Evolutionary conservation across 2,329 filamentous ascomycete species (phyloP).

Genomic region (Biscogniauxia sp.): DNA sequence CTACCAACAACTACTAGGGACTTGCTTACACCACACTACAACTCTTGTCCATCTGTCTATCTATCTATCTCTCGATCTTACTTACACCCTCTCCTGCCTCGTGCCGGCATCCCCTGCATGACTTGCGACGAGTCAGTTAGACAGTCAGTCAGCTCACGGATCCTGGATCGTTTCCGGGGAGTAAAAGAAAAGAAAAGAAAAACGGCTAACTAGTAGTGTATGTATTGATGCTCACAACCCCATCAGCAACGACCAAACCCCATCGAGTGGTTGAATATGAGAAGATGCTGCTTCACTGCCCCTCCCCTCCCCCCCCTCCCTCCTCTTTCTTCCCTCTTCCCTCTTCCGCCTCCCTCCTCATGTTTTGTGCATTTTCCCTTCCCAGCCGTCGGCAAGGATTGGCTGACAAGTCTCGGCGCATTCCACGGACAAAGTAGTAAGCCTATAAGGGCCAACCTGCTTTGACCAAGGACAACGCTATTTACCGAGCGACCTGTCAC

Average conservation of each 20-base stretch:
- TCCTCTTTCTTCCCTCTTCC: no score
- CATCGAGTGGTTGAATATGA: no score
- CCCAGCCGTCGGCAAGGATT: background rate
- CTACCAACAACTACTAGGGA: background rate
- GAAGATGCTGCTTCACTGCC: background rate
- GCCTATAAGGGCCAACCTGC: background rate
- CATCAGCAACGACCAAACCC: no score
- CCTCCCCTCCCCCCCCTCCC: background rate
- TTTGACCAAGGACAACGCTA: background rate
- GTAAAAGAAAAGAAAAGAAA: background rate
- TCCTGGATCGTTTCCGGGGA: background rate
- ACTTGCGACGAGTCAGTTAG: background rate
- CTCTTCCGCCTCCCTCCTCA: no score
- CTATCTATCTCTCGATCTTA: background rate
- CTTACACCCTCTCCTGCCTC: background rate
- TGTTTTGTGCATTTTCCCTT: background rate
- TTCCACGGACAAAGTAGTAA: background rate
- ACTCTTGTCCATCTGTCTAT: background rate
- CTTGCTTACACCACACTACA: no score
- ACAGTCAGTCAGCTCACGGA: background rate
- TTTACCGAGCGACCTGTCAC: background rate
- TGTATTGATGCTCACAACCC: no score
- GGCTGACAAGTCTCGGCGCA: background rate
- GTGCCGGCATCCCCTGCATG: background rate
- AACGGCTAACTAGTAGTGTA: no score